Percentiles rank a stretch among this genome's conserved stretches.
phyloP scores from a whole-genome alignment of 225 moss, liverwort and hornwort genomes.

The Anthoceros angustus region DNA sequence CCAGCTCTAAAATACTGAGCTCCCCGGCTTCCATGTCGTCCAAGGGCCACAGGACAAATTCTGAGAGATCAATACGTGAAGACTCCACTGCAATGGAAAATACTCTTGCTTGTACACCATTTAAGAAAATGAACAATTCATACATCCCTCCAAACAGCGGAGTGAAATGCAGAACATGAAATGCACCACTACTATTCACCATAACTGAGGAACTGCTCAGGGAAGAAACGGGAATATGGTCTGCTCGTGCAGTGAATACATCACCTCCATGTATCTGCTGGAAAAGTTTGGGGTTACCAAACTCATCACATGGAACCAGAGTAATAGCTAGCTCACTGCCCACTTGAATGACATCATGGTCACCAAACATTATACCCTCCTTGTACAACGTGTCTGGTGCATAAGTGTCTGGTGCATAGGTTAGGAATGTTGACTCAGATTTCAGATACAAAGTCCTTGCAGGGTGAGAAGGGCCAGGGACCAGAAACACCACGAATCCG shows the following conservation, averaged over 20 bases:
- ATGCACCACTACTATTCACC: background rate
- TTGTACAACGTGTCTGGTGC: background rate
- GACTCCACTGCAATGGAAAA: background rate
- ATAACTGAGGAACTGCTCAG: background rate
- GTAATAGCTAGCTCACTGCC: background rate
- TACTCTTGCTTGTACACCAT: background rate
- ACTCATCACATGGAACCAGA: background rate
- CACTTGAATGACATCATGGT: background rate
- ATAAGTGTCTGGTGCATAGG: background rate
- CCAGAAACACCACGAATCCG: background rate
- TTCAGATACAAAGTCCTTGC: slow-evolving; percentile 1
- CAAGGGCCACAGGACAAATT: background rate
- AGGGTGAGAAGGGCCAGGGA: background rate
- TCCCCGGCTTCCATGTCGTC: background rate
- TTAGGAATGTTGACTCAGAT: background rate
- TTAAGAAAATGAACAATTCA: background rate
- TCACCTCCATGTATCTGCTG: background rate
- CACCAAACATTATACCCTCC: background rate
- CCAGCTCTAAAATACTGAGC: background rate
- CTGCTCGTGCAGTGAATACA: background rate
- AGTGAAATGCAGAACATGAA: background rate
- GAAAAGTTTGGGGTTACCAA: background rate
- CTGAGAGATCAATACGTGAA: background rate
- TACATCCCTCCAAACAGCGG: background rate
- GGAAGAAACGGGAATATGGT: background rate